Evolutionary conservation across 2,329 filamentous ascomycete species (phyloP).

Genomic region (Colletotrichum euphorbiae): DNA sequence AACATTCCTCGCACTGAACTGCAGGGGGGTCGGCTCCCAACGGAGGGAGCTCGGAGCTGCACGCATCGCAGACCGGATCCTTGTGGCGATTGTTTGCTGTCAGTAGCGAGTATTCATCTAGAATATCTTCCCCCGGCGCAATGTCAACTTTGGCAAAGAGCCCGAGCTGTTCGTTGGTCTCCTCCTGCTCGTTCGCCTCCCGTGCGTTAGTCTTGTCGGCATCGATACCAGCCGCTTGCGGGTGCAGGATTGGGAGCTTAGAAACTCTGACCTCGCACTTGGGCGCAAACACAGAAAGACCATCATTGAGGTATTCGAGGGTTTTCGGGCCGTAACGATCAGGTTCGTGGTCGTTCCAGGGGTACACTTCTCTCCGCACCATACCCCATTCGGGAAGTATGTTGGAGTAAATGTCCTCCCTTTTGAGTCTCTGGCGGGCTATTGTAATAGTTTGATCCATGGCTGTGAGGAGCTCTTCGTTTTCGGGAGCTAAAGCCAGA

Average conservation of each 20-base stretch:
- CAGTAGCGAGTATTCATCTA: conserved; percentile 86
- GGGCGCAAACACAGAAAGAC: conserved; percentile 77
- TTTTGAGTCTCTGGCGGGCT: conserved; percentile 61
- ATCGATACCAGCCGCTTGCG: conserved; percentile 63
- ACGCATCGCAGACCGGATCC: conserved; percentile 90
- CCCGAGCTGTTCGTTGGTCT: conserved; percentile 82
- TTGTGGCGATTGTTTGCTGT: conserved; percentile 91
- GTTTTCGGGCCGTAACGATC: conserved; percentile 78
- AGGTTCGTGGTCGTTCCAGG: conserved; percentile 75
- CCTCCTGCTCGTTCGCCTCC: conserved; percentile 40
- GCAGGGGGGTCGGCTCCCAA: conserved; percentile 61
- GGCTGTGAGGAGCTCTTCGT: conserved; percentile 66
- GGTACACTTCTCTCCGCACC: conserved; percentile 77
- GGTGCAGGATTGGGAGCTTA: conserved; percentile 77
- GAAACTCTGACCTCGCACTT: conserved; percentile 85
- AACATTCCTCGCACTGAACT: conserved; percentile 70
- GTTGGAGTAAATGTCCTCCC: conserved; percentile 59
- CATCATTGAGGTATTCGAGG: conserved; percentile 76
- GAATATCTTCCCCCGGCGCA: conserved; percentile 77
- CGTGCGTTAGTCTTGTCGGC: conserved; percentile 73
- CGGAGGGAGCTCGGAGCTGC: conserved; percentile 77
- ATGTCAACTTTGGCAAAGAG: conserved; percentile 91
- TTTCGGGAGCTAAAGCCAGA: conserved; percentile 63
- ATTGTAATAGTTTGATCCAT: conserved; percentile 66
- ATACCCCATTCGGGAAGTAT: conserved; percentile 76